phyloP scores from a whole-genome alignment of 164 flowering plant species.

The Sedum album region DNA sequence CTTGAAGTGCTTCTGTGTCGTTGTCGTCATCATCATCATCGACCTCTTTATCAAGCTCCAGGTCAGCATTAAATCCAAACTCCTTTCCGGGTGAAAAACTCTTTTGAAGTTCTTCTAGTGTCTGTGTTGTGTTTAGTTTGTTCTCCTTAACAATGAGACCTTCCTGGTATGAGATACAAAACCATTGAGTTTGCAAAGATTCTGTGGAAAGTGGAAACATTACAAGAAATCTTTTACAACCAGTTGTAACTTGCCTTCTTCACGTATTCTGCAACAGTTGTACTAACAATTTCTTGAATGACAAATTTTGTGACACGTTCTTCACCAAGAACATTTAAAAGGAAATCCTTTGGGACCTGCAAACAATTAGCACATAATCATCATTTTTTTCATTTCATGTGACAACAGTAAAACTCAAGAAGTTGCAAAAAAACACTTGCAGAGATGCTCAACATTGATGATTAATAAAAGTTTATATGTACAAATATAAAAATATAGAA shows the following conservation, averaged over 20 bases:
- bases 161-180: constrained; percentile 32
- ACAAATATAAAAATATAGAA: no score
- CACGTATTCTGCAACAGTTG: constrained; percentile 49
- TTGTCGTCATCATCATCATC: neutral
- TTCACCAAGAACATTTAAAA: constrained; percentile 55
- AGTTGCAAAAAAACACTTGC: neutral
- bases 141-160: constrained; percentile 51
- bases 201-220: neutral
- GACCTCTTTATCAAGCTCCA: constrained; percentile 41
- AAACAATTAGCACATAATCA: neutral
- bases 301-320: constrained; percentile 66
- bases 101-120: constrained; percentile 51
- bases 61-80: constrained; percentile 57
- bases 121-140: constrained; percentile 51
- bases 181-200: neutral
- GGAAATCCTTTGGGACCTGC: constrained; percentile 66
- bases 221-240: neutral
- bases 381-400: neutral
- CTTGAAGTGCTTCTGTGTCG: neutral
- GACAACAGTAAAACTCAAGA: neutral
- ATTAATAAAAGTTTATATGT: no score
- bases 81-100: constrained; percentile 49
- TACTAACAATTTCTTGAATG: constrained; percentile 60
- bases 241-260: constrained; percentile 40
- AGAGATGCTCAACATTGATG: no score